phyloP scores from a whole-genome alignment of 176 grass and related monocot species.

The Triticum urartu region DNA sequence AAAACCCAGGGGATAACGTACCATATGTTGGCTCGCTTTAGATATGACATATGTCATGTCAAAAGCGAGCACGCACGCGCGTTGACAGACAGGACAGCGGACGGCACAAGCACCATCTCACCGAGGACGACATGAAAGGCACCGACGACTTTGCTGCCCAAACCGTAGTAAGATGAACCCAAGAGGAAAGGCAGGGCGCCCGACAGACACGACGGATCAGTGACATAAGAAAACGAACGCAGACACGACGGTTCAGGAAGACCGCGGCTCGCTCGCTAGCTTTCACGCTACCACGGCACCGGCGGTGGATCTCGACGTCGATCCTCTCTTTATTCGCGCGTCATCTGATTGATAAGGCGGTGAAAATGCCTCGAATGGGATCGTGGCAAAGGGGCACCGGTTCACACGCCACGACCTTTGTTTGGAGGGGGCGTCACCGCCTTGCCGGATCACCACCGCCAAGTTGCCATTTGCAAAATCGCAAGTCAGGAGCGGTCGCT shows the following conservation, averaged over 20 bases:
- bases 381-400: slow-evolving; percentile 2
- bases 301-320: too few species aligned
- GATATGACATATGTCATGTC: neutral
- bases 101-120: neutral
- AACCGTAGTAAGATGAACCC: neutral
- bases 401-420: slow-evolving; percentile 23
- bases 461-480: neutral
- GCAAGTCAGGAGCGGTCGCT: neutral
- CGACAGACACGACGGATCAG: neutral
- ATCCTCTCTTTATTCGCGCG: too few species aligned
- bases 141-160: neutral
- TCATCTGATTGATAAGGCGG: too few species aligned
- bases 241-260: neutral
- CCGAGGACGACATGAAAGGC: neutral
- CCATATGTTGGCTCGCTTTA: neutral
- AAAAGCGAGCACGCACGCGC: slow-evolving; percentile 7
- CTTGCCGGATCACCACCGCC: neutral
- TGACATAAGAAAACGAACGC: neutral
- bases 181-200: neutral
- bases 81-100: neutral
- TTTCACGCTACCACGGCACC: slow-evolving; percentile 27
- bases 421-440: neutral
- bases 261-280: neutral
- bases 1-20: neutral
- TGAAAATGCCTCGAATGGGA: neutral